Conservation (phyloP, 768 basidiomycete genomes). For the Boletus edulis region DNA sequence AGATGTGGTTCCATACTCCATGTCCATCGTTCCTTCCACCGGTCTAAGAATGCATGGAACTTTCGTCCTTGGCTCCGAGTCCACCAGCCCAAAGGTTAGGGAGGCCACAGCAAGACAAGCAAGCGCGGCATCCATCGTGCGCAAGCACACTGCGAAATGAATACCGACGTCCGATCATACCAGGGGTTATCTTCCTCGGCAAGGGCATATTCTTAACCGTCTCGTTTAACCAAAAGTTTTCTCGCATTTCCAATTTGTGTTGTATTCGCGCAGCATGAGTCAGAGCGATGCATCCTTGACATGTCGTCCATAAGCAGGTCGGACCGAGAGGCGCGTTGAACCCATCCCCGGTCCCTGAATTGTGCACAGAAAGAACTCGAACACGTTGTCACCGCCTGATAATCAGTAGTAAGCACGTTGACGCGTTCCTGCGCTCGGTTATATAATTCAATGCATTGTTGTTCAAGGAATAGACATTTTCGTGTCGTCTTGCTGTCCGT, state of each 20-base stretch:
- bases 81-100: not conserved
- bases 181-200: not conserved
- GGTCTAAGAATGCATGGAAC: not conserved
- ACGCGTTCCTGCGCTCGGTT: not conserved
- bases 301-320: not conserved
- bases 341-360: not conserved
- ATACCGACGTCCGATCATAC: not conserved
- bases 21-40: constrained; percentile 1
- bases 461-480: not conserved
- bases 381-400: constrained; percentile 5
- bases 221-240: not conserved
- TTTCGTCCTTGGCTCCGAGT: not conserved
- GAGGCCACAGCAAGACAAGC: constrained; percentile 1
- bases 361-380: not conserved
- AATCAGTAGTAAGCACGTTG: not conserved
- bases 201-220: not conserved
- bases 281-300: constrained; percentile 2
- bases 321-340: not conserved
- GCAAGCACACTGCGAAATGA: too few species aligned
- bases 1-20: not conserved
- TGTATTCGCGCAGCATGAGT: constrained; percentile 1
- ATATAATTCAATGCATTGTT: not conserved
- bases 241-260: constrained; percentile 1
- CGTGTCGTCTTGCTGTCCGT: not conserved
- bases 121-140: not conserved